Evolutionary conservation across 2,329 filamentous ascomycete genomes (phyloP), one percentile per base, ranked within the genome.

Genomic region (Lachnellula occidentalis): DNA sequence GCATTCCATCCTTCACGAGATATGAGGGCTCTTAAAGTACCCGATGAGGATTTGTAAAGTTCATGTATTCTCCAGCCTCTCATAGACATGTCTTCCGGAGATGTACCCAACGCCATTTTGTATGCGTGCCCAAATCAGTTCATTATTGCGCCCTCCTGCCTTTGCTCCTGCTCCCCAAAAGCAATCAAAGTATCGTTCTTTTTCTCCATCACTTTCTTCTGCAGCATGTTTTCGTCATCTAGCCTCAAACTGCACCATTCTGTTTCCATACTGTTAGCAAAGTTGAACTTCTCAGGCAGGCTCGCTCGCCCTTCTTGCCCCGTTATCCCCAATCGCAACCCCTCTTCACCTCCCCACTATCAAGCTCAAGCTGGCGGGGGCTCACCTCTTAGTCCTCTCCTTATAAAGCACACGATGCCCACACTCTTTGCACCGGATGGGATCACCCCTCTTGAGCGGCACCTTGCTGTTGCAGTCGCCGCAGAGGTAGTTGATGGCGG

Each of bases 211-310:
- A 42, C n/a, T 14, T 41, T 34, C 39, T 31, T 49, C 36, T 31
- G 9, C 27, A 8, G 27, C 27, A 11, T 17, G 15, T 15, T 37
- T 31, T 45, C 34, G 19, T 49, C 42, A 97, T 74, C 92, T 83
- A 50, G 94, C 94, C 78, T 99, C 92, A 68, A 99, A 97, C 75
- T 99, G 94, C 50, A 97, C 92, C 92, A 97, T 96, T 69, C 92
- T 95, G 64, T 53, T 46, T 21, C 55, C 15, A 7, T 17, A 52
- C 21, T 21, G 53, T 70, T 53, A 69, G 64, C 57, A 56, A 17
- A 22, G 34, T 39, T 27, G 34, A 34, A 9, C 21, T 43, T 19
- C 19, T 31, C 27, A 31, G 27, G 27, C 27, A 27, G 24, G 6
- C 24, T 27, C 24, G 24, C 15, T 21, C 9, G 41, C 11, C n/a